Percentiles rank a stretch among this genome's conserved stretches.
These are phyloP conservation scores for Earliella scabrosa DNA, from an alignment of 1,284 basidiomycete species.

Conservation along the genomic window DNA sequence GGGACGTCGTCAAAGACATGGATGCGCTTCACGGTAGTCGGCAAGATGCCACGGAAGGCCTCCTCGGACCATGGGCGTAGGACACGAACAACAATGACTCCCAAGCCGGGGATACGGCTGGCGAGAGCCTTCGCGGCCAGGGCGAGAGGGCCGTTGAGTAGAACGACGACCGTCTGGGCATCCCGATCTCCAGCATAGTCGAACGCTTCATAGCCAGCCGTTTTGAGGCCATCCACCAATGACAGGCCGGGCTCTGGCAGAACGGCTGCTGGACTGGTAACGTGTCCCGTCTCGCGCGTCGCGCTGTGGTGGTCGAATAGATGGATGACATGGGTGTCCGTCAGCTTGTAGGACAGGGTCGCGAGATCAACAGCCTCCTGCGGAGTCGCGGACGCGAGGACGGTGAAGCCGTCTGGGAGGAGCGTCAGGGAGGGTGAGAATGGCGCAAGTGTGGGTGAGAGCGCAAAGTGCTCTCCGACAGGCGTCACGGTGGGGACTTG, in stretches of 20 bases:
- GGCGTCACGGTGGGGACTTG: conserved; percentile 78
- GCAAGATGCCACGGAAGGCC: conserved; percentile 60
- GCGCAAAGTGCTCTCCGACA: conserved; percentile 64
- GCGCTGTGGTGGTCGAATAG: conserved; percentile 79
- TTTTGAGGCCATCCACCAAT: conserved; percentile 51
- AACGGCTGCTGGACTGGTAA: conserved; percentile 39
- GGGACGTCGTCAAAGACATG: conserved; percentile 80
- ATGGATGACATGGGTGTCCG: conserved; percentile 71
- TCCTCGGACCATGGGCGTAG: conserved; percentile 78
- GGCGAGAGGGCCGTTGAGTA: conserved; percentile 75
- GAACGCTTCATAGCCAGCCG: conserved; percentile 66
- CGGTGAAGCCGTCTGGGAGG: conserved; percentile 72
- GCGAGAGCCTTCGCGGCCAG: conserved; percentile 57
- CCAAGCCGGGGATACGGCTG: conserved; percentile 50
- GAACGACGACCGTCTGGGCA: conserved; percentile 62
- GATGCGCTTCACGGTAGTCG: conserved; percentile 56
- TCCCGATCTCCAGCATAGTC: conserved; percentile 67
- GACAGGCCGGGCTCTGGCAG: conserved; percentile 35
- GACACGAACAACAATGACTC: conserved; percentile 72
- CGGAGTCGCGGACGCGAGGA: conserved; percentile 82
- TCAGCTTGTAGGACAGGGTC: conserved; percentile 65
- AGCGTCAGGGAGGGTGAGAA: conserved; percentile 63
- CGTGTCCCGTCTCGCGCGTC: conserved; percentile 70
- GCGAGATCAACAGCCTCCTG: conserved; percentile 81
- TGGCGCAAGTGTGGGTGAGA: conserved; percentile 75